Evolutionary conservation across 2,329 filamentous ascomycete species (phyloP), one percentile per base, ranked within the genome.

Genomic region (Trichophaea hybrida): DNA sequence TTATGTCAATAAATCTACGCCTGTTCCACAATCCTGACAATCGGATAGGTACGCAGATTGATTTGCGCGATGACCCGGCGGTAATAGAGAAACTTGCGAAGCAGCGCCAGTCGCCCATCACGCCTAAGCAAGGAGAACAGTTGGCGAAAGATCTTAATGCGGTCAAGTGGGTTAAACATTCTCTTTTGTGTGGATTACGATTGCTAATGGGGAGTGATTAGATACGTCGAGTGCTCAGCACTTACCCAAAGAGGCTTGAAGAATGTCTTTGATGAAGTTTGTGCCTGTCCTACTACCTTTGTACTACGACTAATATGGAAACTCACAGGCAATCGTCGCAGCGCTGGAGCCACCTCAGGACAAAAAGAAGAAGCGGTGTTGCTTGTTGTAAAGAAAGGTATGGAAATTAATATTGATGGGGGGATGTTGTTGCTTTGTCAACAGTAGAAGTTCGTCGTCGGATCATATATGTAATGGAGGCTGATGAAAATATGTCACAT

Each of bases 131-230:
- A 67, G 93, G 93, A 57, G 91, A 97, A 74, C 80, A 83, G 68
- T 96, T 97, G 88, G 91, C 93, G 2, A 95, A 91, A 77, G 91
- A 97, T 65, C 76, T 97, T n/a, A 89, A 89, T 63, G 93, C 93
- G 4, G 88, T 98, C 69, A 97, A 96, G 78, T 98, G 61, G 10
- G 10, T 43, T n/a, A n/a, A 10, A 4, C 38, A 15, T 53, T 56
- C 61, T 57, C 55, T 32, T 32, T 13, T 50, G 46, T 15, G 24
- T 50, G 8, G 46, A 15, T 50, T 50, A 8, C 2, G 24, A 50
- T 12, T 43, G 38, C 38, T 43, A 43, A 43, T 43, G 2, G 24
- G 6, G 13, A 54, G 31, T 7, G 31, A 33, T 13, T 44, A 66
- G 64, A 24, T 69, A 98, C 69, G 93, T 97, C 65, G 93, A 98